A percentile compares a stretch with the other conserved stretches of the same genome.
Evolutionary conservation across 176 grass and related monocot species (phyloP).

Genomic region (Phyllostachys edulis): DNA sequence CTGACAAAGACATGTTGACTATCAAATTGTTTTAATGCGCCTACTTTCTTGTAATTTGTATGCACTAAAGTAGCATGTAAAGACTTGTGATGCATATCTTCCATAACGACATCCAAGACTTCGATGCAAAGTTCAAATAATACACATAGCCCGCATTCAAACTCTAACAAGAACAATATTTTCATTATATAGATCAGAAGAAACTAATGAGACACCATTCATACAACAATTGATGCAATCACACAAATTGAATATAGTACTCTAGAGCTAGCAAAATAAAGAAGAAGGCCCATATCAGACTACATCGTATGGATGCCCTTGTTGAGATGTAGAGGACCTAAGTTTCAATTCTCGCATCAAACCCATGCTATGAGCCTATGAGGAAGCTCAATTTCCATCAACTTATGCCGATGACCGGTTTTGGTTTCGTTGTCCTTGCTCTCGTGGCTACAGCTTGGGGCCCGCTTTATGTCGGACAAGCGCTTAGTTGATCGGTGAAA

Average conservation of each 20-base stretch:
- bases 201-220: background rate
- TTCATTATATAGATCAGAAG: background rate
- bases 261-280: background rate
- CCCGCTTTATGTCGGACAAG: conserved; percentile 55
- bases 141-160: too few species aligned
- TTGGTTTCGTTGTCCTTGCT: conserved; percentile 37
- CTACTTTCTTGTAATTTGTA: too few species aligned
- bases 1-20: too few species aligned
- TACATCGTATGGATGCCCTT: background rate
- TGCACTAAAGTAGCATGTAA: too few species aligned
- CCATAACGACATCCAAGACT: too few species aligned
- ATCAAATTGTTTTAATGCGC: too few species aligned
- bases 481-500: conserved; percentile 59
- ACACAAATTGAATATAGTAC: too few species aligned
- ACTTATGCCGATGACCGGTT: conserved; percentile 1
- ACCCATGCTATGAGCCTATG: background rate
- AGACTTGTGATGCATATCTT: too few species aligned
- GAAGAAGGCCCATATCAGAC: background rate
- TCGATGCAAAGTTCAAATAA: too few species aligned
- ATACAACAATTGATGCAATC: conserved; percentile 23
- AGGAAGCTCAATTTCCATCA: background rate
- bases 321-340: background rate
- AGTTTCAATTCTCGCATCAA: background rate
- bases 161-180: background rate
- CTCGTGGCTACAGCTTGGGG: conserved; percentile 2